phyloP scores from a whole-genome alignment of 495 filamentous ascomycete genomes.

The Hypoxylon crocopeplum region DNA sequence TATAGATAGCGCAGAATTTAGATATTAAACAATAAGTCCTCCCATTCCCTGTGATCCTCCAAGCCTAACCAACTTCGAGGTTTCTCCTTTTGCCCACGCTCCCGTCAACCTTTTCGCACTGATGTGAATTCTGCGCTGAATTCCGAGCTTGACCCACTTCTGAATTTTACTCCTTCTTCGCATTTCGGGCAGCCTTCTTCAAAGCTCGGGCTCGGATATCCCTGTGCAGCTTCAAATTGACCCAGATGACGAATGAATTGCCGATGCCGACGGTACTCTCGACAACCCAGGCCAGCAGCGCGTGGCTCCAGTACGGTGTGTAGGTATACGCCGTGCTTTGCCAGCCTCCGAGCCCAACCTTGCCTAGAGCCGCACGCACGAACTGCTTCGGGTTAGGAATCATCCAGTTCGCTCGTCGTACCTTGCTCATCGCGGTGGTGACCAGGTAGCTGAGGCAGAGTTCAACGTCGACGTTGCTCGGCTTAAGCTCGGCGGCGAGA shows the following conservation, averaged over 20 bases:
- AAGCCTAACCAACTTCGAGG: too few species aligned
- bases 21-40: too few species aligned
- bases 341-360: conserved; percentile 80
- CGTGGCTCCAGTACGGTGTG: conserved; percentile 93
- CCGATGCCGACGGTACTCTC: conserved; percentile 73
- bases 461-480: conserved; percentile 81
- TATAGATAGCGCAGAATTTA: too few species aligned
- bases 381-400: conserved; percentile 85
- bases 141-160: background rate
- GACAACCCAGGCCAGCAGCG: conserved; percentile 83
- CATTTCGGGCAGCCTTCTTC: conserved; percentile 85
- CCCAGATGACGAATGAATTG: conserved; percentile 63
- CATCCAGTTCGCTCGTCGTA: conserved; percentile 73
- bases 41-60: too few species aligned
- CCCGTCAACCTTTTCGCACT: too few species aligned
- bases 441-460: conserved; percentile 91
- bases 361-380: conserved; percentile 77
- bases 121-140: too few species aligned
- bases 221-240: conserved; percentile 84
- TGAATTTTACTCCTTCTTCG: conserved; percentile 60
- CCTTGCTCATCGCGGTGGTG: conserved; percentile 94
- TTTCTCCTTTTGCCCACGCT: too few species aligned
- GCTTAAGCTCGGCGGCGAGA: conserved; percentile 81
- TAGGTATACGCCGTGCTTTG: conserved; percentile 78
- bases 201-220: conserved; percentile 86